Evolutionary conservation across 192 early-diverging fungal species (phyloP).

Genomic region (Spinellus fusiger): DNA sequence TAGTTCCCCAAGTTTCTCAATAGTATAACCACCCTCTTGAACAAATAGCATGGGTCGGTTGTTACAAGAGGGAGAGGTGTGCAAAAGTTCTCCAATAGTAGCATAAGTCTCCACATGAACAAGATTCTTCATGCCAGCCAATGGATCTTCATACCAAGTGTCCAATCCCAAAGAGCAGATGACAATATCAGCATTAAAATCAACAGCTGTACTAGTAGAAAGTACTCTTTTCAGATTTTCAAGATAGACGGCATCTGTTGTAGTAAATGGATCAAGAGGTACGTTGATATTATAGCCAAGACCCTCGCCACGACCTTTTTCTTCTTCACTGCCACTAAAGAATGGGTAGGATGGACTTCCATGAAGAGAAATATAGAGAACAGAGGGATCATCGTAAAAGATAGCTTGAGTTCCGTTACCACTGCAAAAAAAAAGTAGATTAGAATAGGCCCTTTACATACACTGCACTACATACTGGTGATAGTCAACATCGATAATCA

Average conservation of each 20-base stretch:
- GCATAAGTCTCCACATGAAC: slow-evolving; percentile 27
- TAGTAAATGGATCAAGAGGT: slow-evolving; percentile 46
- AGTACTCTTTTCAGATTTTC: slow-evolving; percentile 37
- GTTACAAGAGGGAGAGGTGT: slow-evolving; percentile 12
- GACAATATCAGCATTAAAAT: slow-evolving; percentile 48
- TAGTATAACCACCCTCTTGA: slow-evolving; percentile 49
- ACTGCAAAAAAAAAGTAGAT: slow-evolving; percentile 17
- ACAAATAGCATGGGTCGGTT: slow-evolving; percentile 44
- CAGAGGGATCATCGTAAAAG: slow-evolving; percentile 48
- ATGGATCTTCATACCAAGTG: slow-evolving; percentile 51
- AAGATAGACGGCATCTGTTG: slow-evolving; percentile 52
- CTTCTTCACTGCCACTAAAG: slow-evolving; percentile 50
- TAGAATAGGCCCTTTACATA: background rate
- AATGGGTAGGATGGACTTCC: slow-evolving; percentile 55
- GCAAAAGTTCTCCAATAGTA: slow-evolving; percentile 33
- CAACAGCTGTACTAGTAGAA: slow-evolving; percentile 28
- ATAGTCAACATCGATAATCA: slow-evolving; percentile 51
- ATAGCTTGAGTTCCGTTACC: slow-evolving; percentile 54
- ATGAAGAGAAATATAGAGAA: slow-evolving; percentile 61
- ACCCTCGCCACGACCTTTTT: slow-evolving; percentile 54
- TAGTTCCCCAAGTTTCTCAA: slow-evolving; percentile 42
- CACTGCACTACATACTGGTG: slow-evolving; percentile 40
- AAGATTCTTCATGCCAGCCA: slow-evolving; percentile 38
- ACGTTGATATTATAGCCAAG: slow-evolving; percentile 64
- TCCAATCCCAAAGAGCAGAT: slow-evolving; percentile 65